Conservation (phyloP, 179 eudicot species). For the Gypsophila paniculata region DNA sequence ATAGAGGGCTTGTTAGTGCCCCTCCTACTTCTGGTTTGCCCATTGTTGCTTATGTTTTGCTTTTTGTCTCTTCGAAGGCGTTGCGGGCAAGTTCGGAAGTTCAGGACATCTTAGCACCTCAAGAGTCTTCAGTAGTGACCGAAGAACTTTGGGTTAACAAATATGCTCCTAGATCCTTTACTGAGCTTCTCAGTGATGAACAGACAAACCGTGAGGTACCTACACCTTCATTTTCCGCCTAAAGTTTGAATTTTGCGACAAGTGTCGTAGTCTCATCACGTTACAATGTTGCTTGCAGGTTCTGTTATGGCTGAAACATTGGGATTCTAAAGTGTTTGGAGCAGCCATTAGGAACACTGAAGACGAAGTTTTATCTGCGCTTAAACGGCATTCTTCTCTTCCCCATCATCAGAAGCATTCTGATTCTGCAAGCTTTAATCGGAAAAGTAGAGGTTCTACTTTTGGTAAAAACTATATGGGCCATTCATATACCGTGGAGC, state of each 20-base stretch:
- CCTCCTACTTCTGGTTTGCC: neutral
- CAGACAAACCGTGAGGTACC: constrained; percentile 92
- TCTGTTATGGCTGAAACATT: constrained; percentile 91
- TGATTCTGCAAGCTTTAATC: constrained; percentile 37
- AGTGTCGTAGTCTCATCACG: constrained; percentile 1
- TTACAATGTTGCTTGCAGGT: constrained; percentile 46
- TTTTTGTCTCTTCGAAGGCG: constrained; percentile 42
- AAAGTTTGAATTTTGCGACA: constrained; percentile 3
- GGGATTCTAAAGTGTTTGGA: constrained; percentile 95
- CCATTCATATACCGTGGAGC: constrained; percentile 29
- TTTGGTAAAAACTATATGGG: constrained; percentile 29
- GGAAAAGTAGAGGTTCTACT: constrained; percentile 42
- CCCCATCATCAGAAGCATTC: constrained; percentile 53
- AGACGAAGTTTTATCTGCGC: constrained; percentile 77
- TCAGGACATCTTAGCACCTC: constrained; percentile 28
- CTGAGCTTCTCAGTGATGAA: constrained; percentile 95
- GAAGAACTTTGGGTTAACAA: constrained; percentile 95
- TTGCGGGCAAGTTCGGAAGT: constrained; percentile 59
- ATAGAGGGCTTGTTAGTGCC: neutral
- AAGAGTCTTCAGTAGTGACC: constrained; percentile 42
- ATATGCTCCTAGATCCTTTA: constrained; percentile 88
- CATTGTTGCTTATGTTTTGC: neutral
- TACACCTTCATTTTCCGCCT: constrained; percentile 1
- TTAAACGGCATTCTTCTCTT: constrained; percentile 73
- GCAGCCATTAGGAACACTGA: constrained; percentile 67